Percentiles rank a stretch among this genome's conserved stretches.
These are phyloP conservation scores for Talaromyces sp. DNA, from an alignment of 2,329 filamentous ascomycete species.

Conservation along the genomic window DNA sequence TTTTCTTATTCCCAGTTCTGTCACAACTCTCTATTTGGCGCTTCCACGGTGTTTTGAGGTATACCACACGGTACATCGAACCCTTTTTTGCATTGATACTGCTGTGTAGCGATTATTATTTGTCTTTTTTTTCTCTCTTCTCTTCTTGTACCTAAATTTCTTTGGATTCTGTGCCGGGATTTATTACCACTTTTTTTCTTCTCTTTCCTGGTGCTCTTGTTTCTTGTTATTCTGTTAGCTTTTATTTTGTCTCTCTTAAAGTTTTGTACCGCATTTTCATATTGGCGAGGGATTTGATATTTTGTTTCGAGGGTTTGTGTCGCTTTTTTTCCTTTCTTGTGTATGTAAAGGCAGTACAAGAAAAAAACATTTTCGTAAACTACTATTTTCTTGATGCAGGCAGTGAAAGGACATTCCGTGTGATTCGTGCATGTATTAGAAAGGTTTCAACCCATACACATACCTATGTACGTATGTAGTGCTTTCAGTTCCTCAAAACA, in stretches of 20 bases:
- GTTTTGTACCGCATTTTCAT: not conserved
- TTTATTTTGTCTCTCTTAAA: not conserved
- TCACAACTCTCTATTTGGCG: not conserved
- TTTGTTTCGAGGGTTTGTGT: not conserved
- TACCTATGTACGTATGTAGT: too few species aligned
- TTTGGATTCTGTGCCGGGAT: not conserved
- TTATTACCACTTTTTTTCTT: not conserved
- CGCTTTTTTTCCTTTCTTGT: not conserved
- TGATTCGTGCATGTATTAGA: too few species aligned
- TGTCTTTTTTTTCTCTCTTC: not conserved
- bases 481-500: too few species aligned
- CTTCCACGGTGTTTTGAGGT: slow-evolving; percentile 1
- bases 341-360: not conserved
- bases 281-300: not conserved
- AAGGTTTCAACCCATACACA: too few species aligned
- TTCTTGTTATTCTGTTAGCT: not conserved
- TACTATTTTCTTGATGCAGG: not conserved
- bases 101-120: slow-evolving; percentile 5
- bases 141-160: not conserved
- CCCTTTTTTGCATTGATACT: slow-evolving; percentile 6
- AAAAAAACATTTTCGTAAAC: not conserved
- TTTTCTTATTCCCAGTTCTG: not conserved
- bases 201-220: not conserved
- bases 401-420: not conserved
- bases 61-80: not conserved